These are phyloP conservation scores for Kazachstania kunashirensis DNA, from an alignment of 805 yeast genomes.

Conservation along the genomic window DNA sequence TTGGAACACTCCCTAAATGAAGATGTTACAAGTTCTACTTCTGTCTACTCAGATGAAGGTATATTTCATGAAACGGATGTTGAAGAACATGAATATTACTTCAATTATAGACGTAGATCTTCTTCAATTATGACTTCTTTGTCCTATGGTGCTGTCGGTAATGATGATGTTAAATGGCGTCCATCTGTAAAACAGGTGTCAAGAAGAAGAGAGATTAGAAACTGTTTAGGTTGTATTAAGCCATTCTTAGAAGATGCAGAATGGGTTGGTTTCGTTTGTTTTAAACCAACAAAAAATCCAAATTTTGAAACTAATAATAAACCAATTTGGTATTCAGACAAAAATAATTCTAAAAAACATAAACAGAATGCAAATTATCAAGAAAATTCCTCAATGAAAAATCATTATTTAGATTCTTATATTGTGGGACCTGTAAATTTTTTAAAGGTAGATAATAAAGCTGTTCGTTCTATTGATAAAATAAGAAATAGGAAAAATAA, in stretches of 20 bases:
- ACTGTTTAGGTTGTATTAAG: slow-evolving; percentile 48
- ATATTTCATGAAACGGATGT: slow-evolving; percentile 20
- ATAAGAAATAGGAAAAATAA: not conserved
- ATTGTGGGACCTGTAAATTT: slow-evolving; percentile 27
- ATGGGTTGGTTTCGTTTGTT: slow-evolving; percentile 42
- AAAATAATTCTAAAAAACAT: not conserved
- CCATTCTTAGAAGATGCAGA: slow-evolving; percentile 42
- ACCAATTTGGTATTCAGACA: slow-evolving; percentile 7
- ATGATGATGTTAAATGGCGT: slow-evolving; percentile 37
- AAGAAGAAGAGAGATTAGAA: slow-evolving; percentile 37
- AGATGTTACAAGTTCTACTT: slow-evolving; percentile 4
- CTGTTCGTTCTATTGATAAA: not conserved
- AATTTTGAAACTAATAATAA: slow-evolving; percentile 17
- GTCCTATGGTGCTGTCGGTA: slow-evolving; percentile 17
- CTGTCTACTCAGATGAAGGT: slow-evolving; percentile 24
- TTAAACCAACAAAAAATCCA: slow-evolving; percentile 25
- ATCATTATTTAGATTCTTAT: slow-evolving; percentile 22
- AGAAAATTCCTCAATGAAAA: slow-evolving; percentile 4
- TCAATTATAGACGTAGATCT: slow-evolving; percentile 8
- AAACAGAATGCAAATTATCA: not conserved
- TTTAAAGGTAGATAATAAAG: slow-evolving; percentile 9
- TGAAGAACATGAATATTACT: slow-evolving; percentile 17
- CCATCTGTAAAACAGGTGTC: slow-evolving; percentile 35
- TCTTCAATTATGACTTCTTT: slow-evolving; percentile 20
- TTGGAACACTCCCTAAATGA: slow-evolving; percentile 2